These are phyloP conservation scores for Asparagopsis taxiformis DNA, from an alignment of 31 red algal genomes.

Conservation along the genomic window DNA sequence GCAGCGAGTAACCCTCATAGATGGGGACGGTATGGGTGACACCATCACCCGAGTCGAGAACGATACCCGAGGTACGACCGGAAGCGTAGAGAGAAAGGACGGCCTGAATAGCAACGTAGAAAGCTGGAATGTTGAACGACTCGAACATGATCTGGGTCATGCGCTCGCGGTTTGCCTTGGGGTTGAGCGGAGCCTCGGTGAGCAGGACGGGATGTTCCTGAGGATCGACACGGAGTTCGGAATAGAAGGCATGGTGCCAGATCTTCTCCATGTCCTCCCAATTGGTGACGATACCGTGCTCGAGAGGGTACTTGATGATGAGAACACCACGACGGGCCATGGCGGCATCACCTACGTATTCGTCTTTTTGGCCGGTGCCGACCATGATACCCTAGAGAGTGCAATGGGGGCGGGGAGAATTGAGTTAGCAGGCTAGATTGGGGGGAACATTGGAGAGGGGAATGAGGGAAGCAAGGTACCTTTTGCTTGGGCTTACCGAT, in stretches of 20 bases:
- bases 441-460: neutral
- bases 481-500: constrained; percentile 98
- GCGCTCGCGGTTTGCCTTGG: constrained; percentile 97
- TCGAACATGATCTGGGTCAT: constrained; percentile 99
- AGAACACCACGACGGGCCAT: constrained; percentile 98
- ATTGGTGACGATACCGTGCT: constrained; percentile 99
- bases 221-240: constrained; percentile 97
- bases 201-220: constrained; percentile 96
- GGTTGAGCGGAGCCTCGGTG: constrained; percentile 99
- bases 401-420: neutral
- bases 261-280: constrained; percentile 99
- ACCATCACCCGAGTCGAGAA: constrained; percentile 98
- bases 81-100: constrained; percentile 99
- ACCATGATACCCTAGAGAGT: constrained; percentile 82
- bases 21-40: constrained; percentile 99
- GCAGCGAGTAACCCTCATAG: constrained; percentile 98
- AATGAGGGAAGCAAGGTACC: constrained; percentile 15
- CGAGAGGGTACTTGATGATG: constrained; percentile 99
- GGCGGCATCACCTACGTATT: constrained; percentile 99
- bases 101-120: constrained; percentile 99
- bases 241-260: constrained; percentile 99
- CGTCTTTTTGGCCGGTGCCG: constrained; percentile 97
- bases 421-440: neutral
- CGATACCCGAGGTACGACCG: constrained; percentile 98
- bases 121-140: constrained; percentile 95